Percentiles rank a stretch among this genome's conserved stretches.
Evolutionary conservation across 129 eudicot genomes (phyloP).

Genomic region (Smallanthus sonchifolius): DNA sequence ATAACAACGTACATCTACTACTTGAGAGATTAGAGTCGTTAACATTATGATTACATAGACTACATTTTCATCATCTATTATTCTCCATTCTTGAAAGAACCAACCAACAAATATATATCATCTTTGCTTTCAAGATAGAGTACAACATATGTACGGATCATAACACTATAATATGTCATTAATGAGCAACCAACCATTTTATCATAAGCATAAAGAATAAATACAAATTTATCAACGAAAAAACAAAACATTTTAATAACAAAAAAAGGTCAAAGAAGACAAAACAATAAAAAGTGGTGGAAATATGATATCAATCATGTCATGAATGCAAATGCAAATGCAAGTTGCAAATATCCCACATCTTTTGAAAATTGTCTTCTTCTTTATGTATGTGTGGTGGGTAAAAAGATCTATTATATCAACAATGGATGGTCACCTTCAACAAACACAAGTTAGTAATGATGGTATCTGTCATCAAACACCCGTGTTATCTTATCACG

Average conservation of each 20-base stretch:
- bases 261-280: not conserved
- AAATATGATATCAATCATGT: not conserved
- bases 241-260: not conserved
- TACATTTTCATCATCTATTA: not conserved
- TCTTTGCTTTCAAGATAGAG: not conserved
- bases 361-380: constrained; percentile 7
- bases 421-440: constrained; percentile 26
- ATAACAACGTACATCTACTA: too few relatives aligned
- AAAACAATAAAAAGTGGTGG: not conserved
- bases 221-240: not conserved
- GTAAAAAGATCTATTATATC: constrained; percentile 6
- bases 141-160: not conserved
- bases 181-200: not conserved
- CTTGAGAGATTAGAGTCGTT: not conserved
- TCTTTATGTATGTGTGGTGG: constrained; percentile 10
- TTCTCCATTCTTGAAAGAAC: not conserved
- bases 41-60: not conserved
- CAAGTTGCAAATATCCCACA: constrained; percentile 7
- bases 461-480: constrained; percentile 8
- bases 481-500: not conserved
- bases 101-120: not conserved
- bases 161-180: not conserved
- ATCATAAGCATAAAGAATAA: not conserved
- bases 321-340: not conserved
- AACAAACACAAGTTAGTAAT: constrained; percentile 9